These are phyloP conservation scores for Alternaria arborescens DNA, from an alignment of 2,329 filamentous ascomycete species.

Conservation along the genomic window DNA sequence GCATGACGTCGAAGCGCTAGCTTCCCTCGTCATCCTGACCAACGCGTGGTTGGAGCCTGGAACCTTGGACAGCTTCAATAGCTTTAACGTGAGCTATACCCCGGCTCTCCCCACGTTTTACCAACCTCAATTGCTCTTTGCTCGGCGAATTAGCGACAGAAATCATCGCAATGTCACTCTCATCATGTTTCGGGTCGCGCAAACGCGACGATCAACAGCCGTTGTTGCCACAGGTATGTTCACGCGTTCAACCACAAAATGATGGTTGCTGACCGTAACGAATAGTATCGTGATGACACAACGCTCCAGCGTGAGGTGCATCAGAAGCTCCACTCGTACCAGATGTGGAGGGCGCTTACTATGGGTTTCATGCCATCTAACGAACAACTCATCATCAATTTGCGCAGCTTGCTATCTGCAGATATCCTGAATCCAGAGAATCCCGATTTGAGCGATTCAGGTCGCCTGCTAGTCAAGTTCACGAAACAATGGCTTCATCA, in stretches of 20 bases:
- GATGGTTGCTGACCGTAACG: background rate
- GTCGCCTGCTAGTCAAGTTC: conserved; percentile 75
- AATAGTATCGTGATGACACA: conserved; percentile 78
- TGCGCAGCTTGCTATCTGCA: conserved; percentile 79
- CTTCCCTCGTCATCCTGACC: conserved; percentile 18
- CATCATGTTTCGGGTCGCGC: conserved; percentile 70
- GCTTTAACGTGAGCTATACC: conserved; percentile 1
- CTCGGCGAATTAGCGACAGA: background rate
- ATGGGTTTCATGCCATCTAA: conserved; percentile 93
- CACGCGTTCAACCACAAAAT: background rate
- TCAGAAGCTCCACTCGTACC: conserved; percentile 91
- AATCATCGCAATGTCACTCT: conserved; percentile 56
- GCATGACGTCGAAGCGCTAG: conserved; percentile 14
- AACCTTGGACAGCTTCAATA: conserved; percentile 9
- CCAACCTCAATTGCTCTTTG: conserved; percentile 9
- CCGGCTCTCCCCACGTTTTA: background rate
- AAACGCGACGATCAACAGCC: conserved; percentile 70
- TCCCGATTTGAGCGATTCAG: conserved; percentile 78
- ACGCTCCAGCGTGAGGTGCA: conserved; percentile 73
- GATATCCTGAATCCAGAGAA: conserved; percentile 80
- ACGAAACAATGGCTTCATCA: conserved; percentile 77
- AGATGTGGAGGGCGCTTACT: conserved; percentile 83
- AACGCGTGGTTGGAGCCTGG: conserved; percentile 9
- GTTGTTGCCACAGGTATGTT: conserved; percentile 70
- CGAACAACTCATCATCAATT: conserved; percentile 79